A percentile compares a stretch with the other conserved stretches of the same genome.
phyloP scores from a whole-genome alignment of 1,139 yeast species.

The Pichia sp. region DNA sequence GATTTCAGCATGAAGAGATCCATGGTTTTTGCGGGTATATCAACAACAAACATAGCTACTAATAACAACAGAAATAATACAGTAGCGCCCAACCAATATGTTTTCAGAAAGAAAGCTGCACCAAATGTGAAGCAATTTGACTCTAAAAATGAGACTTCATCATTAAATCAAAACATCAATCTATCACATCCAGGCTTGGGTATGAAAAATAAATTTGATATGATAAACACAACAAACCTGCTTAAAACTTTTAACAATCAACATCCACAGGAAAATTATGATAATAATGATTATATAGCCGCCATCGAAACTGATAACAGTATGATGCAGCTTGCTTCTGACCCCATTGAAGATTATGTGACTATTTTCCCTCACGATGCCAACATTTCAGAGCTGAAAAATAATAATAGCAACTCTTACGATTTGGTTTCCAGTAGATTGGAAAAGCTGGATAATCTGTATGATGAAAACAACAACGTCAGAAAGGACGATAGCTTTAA shows the following conservation, averaged over 20 bases:
- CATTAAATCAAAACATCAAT: neutral
- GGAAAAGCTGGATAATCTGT: neutral
- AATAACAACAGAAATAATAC: neutral
- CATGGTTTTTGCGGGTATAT: slow-evolving; percentile 11
- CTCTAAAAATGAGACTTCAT: neutral
- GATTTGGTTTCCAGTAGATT: neutral
- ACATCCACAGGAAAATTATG: neutral
- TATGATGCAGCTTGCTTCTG: slow-evolving; percentile 4
- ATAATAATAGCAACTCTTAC: neutral
- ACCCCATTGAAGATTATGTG: slow-evolving; percentile 9
- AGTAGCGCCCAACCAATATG: neutral
- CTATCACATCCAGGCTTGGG: slow-evolving; percentile 12
- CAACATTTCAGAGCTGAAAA: neutral
- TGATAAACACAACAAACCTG: slow-evolving; percentile 3
- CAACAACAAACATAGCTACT: neutral
- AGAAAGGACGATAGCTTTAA: neutral
- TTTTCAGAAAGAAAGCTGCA: neutral
- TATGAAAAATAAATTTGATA: slow-evolving; percentile 8
- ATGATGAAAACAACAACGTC: neutral
- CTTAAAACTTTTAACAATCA: neutral
- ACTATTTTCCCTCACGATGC: slow-evolving; percentile 1
- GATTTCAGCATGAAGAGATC: slow-evolving; percentile 3
- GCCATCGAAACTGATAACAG: neutral
- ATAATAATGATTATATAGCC: neutral
- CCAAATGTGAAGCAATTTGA: neutral